Base-by-base conservation (phyloP, 2,329 filamentous ascomycete species). In the Ceratocystis diversiconidia region DNA sequence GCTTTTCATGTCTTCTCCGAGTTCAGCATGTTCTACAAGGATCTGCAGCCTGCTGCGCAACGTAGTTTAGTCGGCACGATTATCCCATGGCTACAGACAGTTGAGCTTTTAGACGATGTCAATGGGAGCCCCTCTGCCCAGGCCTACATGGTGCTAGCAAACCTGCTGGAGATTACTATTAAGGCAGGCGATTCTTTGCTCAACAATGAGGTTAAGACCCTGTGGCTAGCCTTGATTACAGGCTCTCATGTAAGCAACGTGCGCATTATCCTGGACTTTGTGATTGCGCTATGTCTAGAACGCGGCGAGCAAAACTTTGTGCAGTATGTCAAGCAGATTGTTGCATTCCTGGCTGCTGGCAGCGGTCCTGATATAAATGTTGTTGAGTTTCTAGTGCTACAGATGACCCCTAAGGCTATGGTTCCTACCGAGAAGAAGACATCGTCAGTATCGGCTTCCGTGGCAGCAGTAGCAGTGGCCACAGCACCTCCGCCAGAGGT, bases 261-360 rank as follows among this genome's bases (percentile, higher is more conserved):
- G 10, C 90, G 95, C 65, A 79, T 99, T 43, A 89, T 97, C 12
- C 82, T 99, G 0, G 92, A 97, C 73, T 99, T 99, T 72, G 94
- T 99, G 74, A 97, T 99, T 75, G 86, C 86, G 32, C 82, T 97
- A 3, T 99, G 94, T 70, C 78, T 99, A 10, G 94, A 99, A 71
- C 86, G 92, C 41, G 86, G 92, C 61, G 95, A 99, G 74, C 94
- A 99, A 72, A 97, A 96, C 71, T 99, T 96, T 74, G 92, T 99
- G 65, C 90, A 96, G 70, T 96, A 95, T 72, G 92, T 92, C 4
- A 99, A 97, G 77, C 94, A 99, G 74, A 94, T 99, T 63, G 91
- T 97, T 17, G 95, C 99, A 0, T 97, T 96, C 73, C 75, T 99
- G 4, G 80, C 79, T 69, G 82, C 44, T 55, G 17, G 22, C 15